Conservation (phyloP, 768 basidiomycete genomes). For the Arthromyces matolae region DNA sequence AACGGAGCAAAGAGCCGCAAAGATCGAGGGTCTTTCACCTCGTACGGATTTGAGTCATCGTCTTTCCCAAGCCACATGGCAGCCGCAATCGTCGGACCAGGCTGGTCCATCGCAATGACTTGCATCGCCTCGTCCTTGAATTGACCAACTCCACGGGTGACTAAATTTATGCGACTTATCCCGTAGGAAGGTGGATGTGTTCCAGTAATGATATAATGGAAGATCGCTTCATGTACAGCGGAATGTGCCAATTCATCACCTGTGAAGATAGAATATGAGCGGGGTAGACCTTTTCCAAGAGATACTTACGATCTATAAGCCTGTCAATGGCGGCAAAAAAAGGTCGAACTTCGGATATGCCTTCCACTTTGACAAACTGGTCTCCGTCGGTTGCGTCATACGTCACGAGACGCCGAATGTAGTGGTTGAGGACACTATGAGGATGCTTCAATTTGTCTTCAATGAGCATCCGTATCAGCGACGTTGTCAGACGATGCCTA, state of each 20-base stretch:
- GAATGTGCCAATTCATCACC: background rate
- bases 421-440: background rate
- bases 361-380: background rate
- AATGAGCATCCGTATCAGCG: background rate
- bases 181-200: background rate
- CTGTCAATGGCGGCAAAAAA: background rate
- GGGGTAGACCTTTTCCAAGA: no score
- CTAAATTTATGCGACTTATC: background rate
- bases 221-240: background rate
- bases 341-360: background rate
- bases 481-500: conserved; percentile 1
- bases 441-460: conserved; percentile 1
- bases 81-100: conserved; percentile 4
- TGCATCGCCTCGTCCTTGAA: conserved; percentile 1
- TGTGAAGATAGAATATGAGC: background rate
- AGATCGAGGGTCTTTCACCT: background rate
- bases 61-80: conserved; percentile 3
- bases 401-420: background rate
- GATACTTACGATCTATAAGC: background rate
- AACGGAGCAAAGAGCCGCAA: background rate
- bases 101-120: conserved; percentile 5
- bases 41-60: background rate
- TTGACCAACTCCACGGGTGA: conserved; percentile 2
- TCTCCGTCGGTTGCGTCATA: background rate
- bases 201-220: conserved; percentile 1